Conservation (phyloP, 2,329 filamentous ascomycete species). For the Colletotrichum salicis region DNA sequence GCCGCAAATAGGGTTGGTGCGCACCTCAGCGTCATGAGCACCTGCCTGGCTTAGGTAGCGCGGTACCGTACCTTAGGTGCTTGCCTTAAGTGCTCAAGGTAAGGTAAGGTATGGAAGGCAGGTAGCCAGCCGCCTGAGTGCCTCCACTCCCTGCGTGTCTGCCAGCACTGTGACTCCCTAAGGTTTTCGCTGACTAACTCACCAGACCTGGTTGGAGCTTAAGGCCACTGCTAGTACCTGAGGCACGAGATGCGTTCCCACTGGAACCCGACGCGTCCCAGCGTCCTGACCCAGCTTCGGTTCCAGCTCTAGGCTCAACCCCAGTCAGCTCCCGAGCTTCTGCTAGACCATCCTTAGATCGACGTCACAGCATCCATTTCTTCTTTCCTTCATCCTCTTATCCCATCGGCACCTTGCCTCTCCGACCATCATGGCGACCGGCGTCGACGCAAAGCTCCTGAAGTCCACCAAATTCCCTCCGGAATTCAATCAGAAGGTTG, state of each 20-base stretch:
- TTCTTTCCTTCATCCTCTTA: not conserved
- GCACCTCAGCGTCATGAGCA: not conserved
- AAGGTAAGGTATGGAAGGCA: too few relatives aligned
- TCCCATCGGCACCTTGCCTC: constrained; percentile 19
- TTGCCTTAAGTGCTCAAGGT: too few relatives aligned
- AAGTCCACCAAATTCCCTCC: constrained; percentile 92
- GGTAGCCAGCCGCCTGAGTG: too few relatives aligned
- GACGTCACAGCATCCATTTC: constrained; percentile 7
- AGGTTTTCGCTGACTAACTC: not conserved
- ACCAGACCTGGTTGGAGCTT: not conserved
- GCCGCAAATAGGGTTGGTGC: not conserved
- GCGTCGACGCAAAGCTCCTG: constrained; percentile 88
- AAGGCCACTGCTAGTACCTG: not conserved
- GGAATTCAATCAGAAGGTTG: constrained; percentile 94
- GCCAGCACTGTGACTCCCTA: too few relatives aligned
- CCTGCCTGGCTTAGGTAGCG: not conserved
- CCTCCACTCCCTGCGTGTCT: too few relatives aligned
- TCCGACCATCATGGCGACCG: constrained; percentile 74
- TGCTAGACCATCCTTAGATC: not conserved
- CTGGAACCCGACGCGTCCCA: constrained; percentile 11
- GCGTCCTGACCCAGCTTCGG: not conserved
- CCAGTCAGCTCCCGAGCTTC: not conserved
- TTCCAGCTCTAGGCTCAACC: not conserved
- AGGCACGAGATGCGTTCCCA: not conserved
- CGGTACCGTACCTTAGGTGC: too few relatives aligned